Percentiles rank a stretch among this genome's conserved stretches.
These are phyloP conservation scores for Aphanomyces cochlioides DNA, from an alignment of 352 stramenopile genomes.

Conservation along the genomic window DNA sequence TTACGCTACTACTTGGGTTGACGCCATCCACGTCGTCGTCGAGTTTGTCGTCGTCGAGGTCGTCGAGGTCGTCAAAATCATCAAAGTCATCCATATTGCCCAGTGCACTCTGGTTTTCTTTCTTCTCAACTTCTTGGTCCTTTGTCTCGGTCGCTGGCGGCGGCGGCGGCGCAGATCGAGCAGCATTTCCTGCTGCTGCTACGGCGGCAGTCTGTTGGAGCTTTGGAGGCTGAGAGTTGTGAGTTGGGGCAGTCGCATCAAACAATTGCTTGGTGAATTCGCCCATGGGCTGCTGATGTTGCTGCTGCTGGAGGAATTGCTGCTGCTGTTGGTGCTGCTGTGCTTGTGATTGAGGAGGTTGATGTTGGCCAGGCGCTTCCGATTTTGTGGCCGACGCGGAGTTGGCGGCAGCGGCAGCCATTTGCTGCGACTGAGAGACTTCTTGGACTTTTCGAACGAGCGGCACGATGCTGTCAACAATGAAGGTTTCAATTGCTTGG, in stretches of 20 bases:
- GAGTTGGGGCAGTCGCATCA: neutral
- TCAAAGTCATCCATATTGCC: slow-evolving; percentile 62
- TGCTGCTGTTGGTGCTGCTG: slow-evolving; percentile 20
- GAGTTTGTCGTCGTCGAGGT: slow-evolving; percentile 56
- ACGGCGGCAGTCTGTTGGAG: neutral
- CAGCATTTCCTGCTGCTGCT: too few species aligned
- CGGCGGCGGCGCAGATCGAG: neutral
- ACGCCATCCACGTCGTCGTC: slow-evolving; percentile 38
- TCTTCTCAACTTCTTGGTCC: slow-evolving; percentile 29
- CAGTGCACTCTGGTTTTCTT: slow-evolving; percentile 19
- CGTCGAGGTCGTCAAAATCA: slow-evolving; percentile 68
- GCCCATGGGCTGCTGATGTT: neutral
- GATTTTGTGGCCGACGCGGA: neutral
- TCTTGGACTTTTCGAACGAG: slow-evolving; percentile 62
- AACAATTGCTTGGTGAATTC: slow-evolving; percentile 19
- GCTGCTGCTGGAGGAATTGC: neutral
- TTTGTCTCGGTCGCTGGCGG: neutral
- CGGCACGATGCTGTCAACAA: slow-evolving; percentile 67
- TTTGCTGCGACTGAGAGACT: slow-evolving; percentile 13
- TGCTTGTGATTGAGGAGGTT: neutral
- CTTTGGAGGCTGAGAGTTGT: neutral
- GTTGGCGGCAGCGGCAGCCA: neutral
- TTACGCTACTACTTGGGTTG: slow-evolving; percentile 20
- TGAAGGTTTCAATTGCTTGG: slow-evolving; percentile 76
- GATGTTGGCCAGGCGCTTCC: neutral